Percentiles rank a stretch among this genome's conserved stretches.
phyloP scores from a whole-genome alignment of 805 yeast species.

The Naumovozyma baii region DNA sequence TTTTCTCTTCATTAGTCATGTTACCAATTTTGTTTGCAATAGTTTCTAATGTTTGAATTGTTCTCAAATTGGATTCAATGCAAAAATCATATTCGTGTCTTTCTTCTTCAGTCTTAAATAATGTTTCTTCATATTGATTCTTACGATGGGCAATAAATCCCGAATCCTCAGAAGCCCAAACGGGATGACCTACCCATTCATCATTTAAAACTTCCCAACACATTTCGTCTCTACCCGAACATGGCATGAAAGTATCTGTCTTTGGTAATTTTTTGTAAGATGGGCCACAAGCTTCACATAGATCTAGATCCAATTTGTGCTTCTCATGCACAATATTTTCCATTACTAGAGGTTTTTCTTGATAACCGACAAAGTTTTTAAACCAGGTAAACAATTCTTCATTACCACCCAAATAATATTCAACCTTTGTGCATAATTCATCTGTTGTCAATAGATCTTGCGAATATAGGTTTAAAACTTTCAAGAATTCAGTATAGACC shows the following conservation, averaged over 20 bases:
- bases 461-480: constrained; percentile 75
- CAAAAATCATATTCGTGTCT: constrained; percentile 93
- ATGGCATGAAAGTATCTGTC: constrained; percentile 91
- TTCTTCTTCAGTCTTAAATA: constrained; percentile 93
- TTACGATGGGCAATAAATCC: constrained; percentile 98
- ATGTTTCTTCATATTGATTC: constrained; percentile 93
- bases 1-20: constrained; percentile 86
- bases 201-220: constrained; percentile 98
- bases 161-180: constrained; percentile 99
- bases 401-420: constrained; percentile 73
- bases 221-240: constrained; percentile 97
- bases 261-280: constrained; percentile 89
- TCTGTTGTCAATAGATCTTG: constrained; percentile 82
- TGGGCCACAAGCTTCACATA: constrained; percentile 93
- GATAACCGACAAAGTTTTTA: constrained; percentile 81
- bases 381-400: constrained; percentile 84
- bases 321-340: constrained; percentile 83
- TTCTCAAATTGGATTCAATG: constrained; percentile 89
- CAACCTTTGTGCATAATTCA: constrained; percentile 74
- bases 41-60: constrained; percentile 91
- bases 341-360: constrained; percentile 73
- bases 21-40: constrained; percentile 88
- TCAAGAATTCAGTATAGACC: constrained; percentile 84
- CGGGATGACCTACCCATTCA: constrained; percentile 99
- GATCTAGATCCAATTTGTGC: constrained; percentile 79